Conservation (phyloP, 257 asterid species). For the Solanum bulbocastanum region DNA sequence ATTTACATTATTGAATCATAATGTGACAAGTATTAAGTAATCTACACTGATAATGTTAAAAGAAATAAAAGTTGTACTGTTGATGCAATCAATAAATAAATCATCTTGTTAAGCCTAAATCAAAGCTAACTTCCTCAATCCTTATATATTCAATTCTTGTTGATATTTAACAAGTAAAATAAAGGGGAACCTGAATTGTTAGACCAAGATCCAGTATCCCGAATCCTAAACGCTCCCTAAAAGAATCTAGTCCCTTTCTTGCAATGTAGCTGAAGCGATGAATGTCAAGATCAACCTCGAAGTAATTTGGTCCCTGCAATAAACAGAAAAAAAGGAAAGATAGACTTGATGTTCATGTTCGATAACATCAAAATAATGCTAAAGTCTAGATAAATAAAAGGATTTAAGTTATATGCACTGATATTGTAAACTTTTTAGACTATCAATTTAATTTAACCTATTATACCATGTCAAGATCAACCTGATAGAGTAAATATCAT, state of each 20-base stretch:
- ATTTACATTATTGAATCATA: not conserved
- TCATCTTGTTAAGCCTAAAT: not conserved
- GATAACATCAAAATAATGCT: not conserved
- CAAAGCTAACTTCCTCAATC: not conserved
- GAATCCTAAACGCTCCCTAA: conserved; percentile 50
- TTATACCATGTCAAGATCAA: not conserved
- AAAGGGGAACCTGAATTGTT: conserved; percentile 59
- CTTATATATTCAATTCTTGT: not conserved
- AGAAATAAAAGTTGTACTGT: not conserved
- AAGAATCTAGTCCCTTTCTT: conserved; percentile 78
- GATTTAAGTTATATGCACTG: not conserved
- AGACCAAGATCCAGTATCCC: conserved; percentile 73
- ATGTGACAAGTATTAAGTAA: not conserved
- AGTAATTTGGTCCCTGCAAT: conserved; percentile 76
- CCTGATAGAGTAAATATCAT: not conserved
- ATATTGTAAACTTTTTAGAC: not conserved
- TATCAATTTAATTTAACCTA: not conserved
- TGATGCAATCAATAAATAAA: not conserved
- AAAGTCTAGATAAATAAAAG: not conserved
- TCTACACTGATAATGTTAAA: not conserved
- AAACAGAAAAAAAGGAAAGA: not conserved
- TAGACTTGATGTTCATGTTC: not conserved
- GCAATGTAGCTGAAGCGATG: conserved; percentile 87
- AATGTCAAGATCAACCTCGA: conserved; percentile 85
- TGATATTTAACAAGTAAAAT: not conserved